Percentiles rank a stretch among this genome's conserved stretches.
These are phyloP conservation scores for Wickerhamiella hasegawae DNA, from an alignment of 805 yeast genomes.

Conservation along the genomic window DNA sequence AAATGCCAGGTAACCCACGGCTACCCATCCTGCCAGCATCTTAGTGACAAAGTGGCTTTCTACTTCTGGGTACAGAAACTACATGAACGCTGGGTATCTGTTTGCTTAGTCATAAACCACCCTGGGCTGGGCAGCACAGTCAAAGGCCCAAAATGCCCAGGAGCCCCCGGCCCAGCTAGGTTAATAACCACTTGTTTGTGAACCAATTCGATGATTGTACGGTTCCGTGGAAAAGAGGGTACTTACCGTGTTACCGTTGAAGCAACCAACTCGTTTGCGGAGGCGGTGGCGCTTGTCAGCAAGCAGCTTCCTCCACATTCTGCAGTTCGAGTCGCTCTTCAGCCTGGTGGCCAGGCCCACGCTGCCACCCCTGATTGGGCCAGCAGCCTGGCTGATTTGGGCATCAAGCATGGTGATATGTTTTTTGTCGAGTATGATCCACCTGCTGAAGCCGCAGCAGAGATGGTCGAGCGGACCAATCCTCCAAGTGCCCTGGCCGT, in stretches of 20 bases:
- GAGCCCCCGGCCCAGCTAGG: background rate
- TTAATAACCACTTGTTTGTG: background rate
- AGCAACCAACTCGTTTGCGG: constrained; percentile 27
- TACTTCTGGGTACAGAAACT: background rate
- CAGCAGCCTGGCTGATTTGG: constrained; percentile 21
- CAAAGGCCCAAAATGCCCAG: too few relatives aligned
- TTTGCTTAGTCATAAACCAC: background rate
- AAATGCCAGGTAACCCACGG: background rate
- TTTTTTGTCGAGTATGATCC: constrained; percentile 23
- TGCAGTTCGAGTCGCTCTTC: constrained; percentile 26
- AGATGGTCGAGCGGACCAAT: background rate
- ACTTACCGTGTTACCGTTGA: constrained; percentile 51
- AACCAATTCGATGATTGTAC: constrained; percentile 33
- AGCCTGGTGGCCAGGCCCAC: constrained; percentile 26
- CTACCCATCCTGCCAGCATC: background rate
- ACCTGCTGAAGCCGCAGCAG: constrained; percentile 1
- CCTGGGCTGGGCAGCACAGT: too few relatives aligned
- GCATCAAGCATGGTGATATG: constrained; percentile 41
- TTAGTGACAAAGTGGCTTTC: too few relatives aligned
- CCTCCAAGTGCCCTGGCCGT: too few relatives aligned
- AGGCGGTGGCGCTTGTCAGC: constrained; percentile 23
- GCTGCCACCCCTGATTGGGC: constrained; percentile 28
- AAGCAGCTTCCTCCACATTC: constrained; percentile 24
- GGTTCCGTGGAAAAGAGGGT: constrained; percentile 79
- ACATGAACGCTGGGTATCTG: background rate